Evolutionary conservation across 805 yeast genomes (phyloP).

Genomic region (Brettanomyces sp.): DNA sequence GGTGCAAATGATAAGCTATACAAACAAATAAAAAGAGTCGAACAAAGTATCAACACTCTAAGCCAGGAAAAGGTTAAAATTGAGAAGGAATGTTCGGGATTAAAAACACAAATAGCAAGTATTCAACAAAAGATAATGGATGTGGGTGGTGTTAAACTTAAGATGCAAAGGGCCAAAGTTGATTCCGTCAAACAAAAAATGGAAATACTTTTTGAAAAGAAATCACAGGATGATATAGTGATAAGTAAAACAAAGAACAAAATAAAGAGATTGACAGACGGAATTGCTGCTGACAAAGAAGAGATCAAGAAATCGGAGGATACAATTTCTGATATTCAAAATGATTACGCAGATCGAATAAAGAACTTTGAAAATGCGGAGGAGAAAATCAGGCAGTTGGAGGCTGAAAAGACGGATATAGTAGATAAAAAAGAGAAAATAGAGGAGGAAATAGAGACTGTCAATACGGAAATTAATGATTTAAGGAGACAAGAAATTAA

Average conservation of each 20-base stretch:
- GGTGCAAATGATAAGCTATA: constrained; percentile 25
- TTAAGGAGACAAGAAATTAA: constrained; percentile 61
- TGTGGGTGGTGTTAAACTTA: constrained; percentile 81
- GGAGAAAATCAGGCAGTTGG: constrained; percentile 21
- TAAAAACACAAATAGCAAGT: constrained; percentile 45
- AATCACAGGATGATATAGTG: constrained; percentile 46
- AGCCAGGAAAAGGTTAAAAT: constrained; percentile 27
- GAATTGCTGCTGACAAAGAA: constrained; percentile 32
- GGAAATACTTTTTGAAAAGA: constrained; percentile 47
- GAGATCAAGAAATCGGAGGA: constrained; percentile 33
- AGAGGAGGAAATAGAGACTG: constrained; percentile 32
- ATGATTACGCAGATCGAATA: constrained; percentile 17
- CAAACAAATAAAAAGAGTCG: constrained; percentile 14
- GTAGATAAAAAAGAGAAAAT: constrained; percentile 32
- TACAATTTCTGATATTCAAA: constrained; percentile 28
- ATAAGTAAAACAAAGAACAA: constrained; percentile 58
- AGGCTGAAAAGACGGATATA: constrained; percentile 27
- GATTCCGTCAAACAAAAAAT: constrained; percentile 62
- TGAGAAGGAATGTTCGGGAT: constrained; percentile 43
- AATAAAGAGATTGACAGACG: constrained; percentile 42
- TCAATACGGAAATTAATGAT: constrained; percentile 38
- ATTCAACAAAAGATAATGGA: constrained; percentile 76
- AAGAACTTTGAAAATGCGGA: constrained; percentile 25
- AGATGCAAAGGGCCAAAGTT: constrained; percentile 73
- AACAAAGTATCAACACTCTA: constrained; percentile 26